phyloP scores from a whole-genome alignment of 1,284 basidiomycete species.

The Cryptococcus deneoformans region DNA sequence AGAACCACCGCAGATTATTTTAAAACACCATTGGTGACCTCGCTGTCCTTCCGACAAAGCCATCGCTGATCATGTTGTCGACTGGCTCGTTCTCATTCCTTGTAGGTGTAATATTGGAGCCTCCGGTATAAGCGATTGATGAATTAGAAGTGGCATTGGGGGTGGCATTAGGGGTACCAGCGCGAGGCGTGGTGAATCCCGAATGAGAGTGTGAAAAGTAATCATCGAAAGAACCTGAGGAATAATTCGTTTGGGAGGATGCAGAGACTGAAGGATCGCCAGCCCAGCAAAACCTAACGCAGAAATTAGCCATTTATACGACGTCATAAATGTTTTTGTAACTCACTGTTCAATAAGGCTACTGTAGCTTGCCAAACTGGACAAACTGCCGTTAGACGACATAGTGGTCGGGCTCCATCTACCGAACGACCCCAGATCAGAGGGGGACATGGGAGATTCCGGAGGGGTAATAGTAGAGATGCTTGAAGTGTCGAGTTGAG shows the following conservation, averaged over 20 bases:
- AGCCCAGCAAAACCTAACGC: conserved; percentile 42
- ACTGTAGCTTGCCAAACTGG: conserved; percentile 38
- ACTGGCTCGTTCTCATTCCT: conserved; percentile 15
- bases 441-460: conserved; percentile 36
- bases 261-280: conserved; percentile 17
- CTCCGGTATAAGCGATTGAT: conserved; percentile 15
- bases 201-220: conserved; percentile 25
- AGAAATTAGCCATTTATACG: not conserved
- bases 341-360: conserved; percentile 50
- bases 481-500: conserved; percentile 25
- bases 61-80: conserved; percentile 5
- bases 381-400: conserved; percentile 20
- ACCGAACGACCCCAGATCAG: conserved; percentile 24
- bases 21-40: conserved; percentile 1
- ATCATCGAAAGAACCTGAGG: conserved; percentile 40
- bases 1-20: not conserved
- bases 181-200: conserved; percentile 2
- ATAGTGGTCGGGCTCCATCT: conserved; percentile 25
- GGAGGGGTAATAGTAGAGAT: conserved; percentile 28
- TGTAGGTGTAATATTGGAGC: conserved; percentile 10
- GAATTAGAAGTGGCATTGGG: conserved; percentile 16
- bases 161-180: not conserved
- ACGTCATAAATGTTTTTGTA: not conserved
- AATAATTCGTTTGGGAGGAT: conserved; percentile 23
- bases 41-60: not conserved